phyloP scores from a whole-genome alignment of 2,329 filamentous ascomycete species.

The Botrytis elliptica region DNA sequence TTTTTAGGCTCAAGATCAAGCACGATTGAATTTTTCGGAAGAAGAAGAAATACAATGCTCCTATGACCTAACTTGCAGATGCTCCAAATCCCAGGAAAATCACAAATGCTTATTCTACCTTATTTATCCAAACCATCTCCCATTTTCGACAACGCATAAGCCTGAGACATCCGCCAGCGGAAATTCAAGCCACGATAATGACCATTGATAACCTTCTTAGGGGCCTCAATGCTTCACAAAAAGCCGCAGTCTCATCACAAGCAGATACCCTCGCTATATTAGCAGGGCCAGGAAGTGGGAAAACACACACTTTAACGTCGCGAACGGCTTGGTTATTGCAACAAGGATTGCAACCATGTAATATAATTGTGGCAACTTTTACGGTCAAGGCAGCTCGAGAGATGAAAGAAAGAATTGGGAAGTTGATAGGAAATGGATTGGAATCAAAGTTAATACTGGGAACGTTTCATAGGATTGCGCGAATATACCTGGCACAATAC shows the following conservation, averaged over 20 bases:
- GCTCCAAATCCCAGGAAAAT: not conserved
- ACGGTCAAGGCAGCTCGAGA: slow-evolving; percentile 92
- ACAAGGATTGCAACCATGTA: slow-evolving; percentile 72
- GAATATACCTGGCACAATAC: slow-evolving; percentile 80
- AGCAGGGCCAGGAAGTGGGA: slow-evolving; percentile 71
- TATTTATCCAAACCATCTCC: not conserved
- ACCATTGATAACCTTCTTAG: slow-evolving; percentile 46
- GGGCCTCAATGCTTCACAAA: slow-evolving; percentile 64
- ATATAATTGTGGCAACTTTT: slow-evolving; percentile 94
- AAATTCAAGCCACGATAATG: slow-evolving; percentile 29
- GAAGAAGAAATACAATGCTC: not conserved
- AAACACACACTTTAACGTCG: slow-evolving; percentile 92
- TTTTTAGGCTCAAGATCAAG: not conserved
- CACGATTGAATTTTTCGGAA: not conserved
- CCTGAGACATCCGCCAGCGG: not conserved
- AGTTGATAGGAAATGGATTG: slow-evolving; percentile 72
- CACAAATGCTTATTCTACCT: not conserved
- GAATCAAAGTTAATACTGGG: slow-evolving; percentile 80
- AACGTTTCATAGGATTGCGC: slow-evolving; percentile 91
- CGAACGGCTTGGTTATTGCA: slow-evolving; percentile 86
- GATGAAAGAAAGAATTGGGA: slow-evolving; percentile 86
- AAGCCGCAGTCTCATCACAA: slow-evolving; percentile 61
- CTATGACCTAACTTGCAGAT: not conserved
- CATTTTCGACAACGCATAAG: not conserved
- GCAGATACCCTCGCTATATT: slow-evolving; percentile 61